Evolutionary conservation across 2,329 filamentous ascomycete species (phyloP), one percentile per base, ranked within the genome.

Genomic region (Diaporthe sp.): DNA sequence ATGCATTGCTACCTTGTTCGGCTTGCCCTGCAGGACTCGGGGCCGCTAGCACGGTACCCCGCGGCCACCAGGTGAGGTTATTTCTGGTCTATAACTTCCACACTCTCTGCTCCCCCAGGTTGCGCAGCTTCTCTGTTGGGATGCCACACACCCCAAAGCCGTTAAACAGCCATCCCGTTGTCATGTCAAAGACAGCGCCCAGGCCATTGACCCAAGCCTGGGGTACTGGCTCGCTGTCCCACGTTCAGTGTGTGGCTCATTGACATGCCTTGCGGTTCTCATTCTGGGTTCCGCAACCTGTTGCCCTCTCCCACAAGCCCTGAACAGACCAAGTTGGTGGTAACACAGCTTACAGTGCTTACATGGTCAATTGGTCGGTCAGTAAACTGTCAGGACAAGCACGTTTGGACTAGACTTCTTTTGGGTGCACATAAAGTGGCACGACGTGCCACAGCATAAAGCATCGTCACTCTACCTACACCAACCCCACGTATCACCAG

Each of bases 341-440:
- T 75, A 69, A 57, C 67, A 76, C 68, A 55, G 31, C 73, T 73
- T 76, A 76, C 69, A 76, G 75, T 76, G 75, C 75, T 76, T 75
- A 75, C 75, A 73, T 75, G 62, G 51, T 62, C 53, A 37, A 34
- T 51, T n/a, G 46, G 68, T 65, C 73, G 53, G 65, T 65, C 61
- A 75, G 51, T 39, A 53, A 34, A 65, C 73, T 49, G 61, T 37
- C 42, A 69, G 53, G 59, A 53, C 42, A 65, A 46, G 62, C 67
- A 74, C 49, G 19, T 73, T n/a, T 44, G 55, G 39, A 13, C 75
- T 68, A 68, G 39, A 44, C 75, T 57, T 42, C 42, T 72, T 72
- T 74, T 37, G 70, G 59, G 75, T n/a, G 42, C 44, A 53, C 22
- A 28, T 55, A n/a, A 74, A 59, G 31, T 71, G 31, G 57, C 49